These are phyloP conservation scores for Pterocarpus santalinus DNA, from an alignment of 306 rosid species.

Conservation along the genomic window DNA sequence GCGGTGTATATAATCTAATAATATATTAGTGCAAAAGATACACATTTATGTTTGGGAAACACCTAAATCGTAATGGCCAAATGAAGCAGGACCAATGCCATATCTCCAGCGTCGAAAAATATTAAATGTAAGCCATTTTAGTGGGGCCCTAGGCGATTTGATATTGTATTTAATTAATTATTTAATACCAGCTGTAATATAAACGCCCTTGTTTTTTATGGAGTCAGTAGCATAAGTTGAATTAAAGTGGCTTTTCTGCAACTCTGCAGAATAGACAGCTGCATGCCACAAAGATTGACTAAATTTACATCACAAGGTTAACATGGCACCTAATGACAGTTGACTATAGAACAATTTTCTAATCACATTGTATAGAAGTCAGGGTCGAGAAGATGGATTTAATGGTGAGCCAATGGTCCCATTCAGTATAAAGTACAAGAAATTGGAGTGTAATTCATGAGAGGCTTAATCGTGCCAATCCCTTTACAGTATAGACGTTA, in stretches of 20 bases:
- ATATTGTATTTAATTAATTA: not conserved
- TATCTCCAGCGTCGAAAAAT: conserved; percentile 1
- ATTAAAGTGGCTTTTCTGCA: not conserved
- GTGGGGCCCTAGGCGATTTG: conserved; percentile 4
- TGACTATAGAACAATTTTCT: not conserved
- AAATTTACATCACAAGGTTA: not conserved
- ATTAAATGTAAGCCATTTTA: not conserved
- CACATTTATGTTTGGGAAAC: not conserved
- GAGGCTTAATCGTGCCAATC: conserved; percentile 42
- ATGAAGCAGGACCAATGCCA: not conserved
- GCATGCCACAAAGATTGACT: not conserved
- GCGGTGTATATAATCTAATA: conserved; percentile 17
- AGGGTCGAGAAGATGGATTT: not conserved
- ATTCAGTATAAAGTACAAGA: conserved; percentile 5
- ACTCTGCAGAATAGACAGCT: not conserved
- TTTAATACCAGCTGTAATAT: not conserved
- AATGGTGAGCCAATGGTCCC: not conserved
- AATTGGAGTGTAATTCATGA: conserved; percentile 36
- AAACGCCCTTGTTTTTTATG: not conserved
- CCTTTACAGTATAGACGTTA: conserved; percentile 52
- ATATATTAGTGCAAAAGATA: not conserved
- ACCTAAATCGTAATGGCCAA: conserved; percentile 2
- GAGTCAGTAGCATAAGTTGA: not conserved
- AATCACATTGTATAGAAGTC: not conserved
- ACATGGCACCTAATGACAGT: not conserved